Evolutionary conservation across 116 monocot genomes (phyloP), one percentile per base, ranked within the genome.

Genomic region (Dioscorea cayenensis): DNA sequence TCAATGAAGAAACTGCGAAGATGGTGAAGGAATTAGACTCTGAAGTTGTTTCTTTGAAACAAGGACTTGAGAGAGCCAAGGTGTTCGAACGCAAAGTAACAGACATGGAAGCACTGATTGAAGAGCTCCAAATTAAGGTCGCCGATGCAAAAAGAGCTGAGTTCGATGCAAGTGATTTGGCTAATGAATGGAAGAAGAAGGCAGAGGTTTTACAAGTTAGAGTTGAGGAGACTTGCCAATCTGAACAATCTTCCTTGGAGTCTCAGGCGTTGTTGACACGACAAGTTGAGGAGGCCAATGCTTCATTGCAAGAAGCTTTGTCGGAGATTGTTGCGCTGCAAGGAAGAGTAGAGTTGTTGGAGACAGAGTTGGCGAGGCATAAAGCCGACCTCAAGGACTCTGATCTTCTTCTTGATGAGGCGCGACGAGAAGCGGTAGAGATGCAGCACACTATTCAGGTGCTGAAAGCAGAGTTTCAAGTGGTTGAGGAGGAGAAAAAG

Each of bases 151-250:
- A 87, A 75, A 83, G 20, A 36, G 81, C 81, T 36, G 88, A 95
- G 75, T 67, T 73, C 2, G 65, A 80, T 49, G 74, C 86, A n/a
- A 59, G 43, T 48, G 66, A 36, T 37, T 32, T 82, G 36, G 73
- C 79, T n/a, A 83, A 91, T 51, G 89, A 95, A 49, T 88, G 85
- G 86, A 95, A 79, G 75, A 86, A 75, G 63, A 92, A 92, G 58
- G 73, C 70, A 6, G 84, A 81, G 73, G 18, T 66, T 20, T 71
- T 92, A 21, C 78, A 89, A 71, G 66, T 64, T 63, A 79, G 75
- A 70, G 65, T 92, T 58, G 85, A 80, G 19, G 92, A 92, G 62
- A 76, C 67, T 19, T 65, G 50, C 19, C 71, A 71, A n/a, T 81
- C 79, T 49, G 78, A 86, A 37, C 84, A 69, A 60, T 68, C 69